Base-by-base conservation (phyloP, 257 asterid genomes). In the Pogostemon cablin region DNA sequence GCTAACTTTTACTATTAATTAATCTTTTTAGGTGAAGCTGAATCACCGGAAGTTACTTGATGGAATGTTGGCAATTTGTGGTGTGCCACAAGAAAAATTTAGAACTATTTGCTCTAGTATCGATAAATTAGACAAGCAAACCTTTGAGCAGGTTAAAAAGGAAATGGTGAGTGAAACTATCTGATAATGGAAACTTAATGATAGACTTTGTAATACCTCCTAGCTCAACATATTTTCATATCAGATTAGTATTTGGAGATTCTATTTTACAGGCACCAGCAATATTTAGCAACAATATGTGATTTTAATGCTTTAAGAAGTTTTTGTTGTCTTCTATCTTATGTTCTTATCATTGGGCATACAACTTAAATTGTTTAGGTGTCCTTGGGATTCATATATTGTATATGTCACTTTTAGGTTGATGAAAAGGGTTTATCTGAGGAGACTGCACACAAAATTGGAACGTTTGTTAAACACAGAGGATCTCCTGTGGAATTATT, bases 71-170 rank as follows among this genome's bases (percentile, higher is more conserved):
- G 95, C 97, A 60, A 78, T 93, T 53, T 91, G 97, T 53, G 99
- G 97, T 69, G 99, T 93, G 47, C 97, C 99, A 40, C 88, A 80
- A 62, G 93, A 81, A 73, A 91, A 93, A 68, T 89, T 89, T 66
- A 85, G 99, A 82, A 87, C 90, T 42, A 83, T 93, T 68, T 93
- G 99, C 79, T 93, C 99, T 2, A 93, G 97, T 81, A 93, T 93
- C 73, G 99, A 93, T 83, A 93, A 93, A 82, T 75, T 91, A 71
- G 99, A 95, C 86, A 95, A 95, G 78, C 98, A 84, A 80, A 65
- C 96, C 2, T 95, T 95, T 79, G 97, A 85, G 84, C 96, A 86
- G 83, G 81, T 95, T 70, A 91, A 87, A 76, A 89, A 74, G 79
- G 99, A 93, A 89, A 88, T 95, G 98, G 99, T 95, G 75, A 76